Base-by-base conservation (phyloP, 2,329 filamentous ascomycete genomes). In the Claviceps purpurea region DNA sequence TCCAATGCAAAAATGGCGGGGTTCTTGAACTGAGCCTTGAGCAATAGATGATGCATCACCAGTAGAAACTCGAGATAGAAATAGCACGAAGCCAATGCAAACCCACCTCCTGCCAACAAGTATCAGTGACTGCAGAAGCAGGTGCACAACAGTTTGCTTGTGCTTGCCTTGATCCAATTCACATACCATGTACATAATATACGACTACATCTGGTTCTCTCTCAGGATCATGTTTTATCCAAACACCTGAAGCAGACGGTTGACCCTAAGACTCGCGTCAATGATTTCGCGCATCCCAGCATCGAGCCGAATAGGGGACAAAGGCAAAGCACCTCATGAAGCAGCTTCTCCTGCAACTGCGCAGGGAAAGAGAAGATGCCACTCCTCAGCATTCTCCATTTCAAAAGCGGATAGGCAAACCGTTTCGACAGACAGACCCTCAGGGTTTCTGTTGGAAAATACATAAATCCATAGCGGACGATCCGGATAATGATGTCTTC, bases 41-140 rank as follows among this genome's bases (percentile, higher is more conserved):
- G 73, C 41, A 94, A 73, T 18, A 89, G 69, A 44, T 75, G 72
- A 13, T 87, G 70, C 83, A 84, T 89, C 8, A 81, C 78, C 51
- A 91, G 70, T 2, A 94, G 73, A 58, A 91, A 93, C 61, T 94
- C 89, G 39, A 90, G 77, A 64, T 94, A 94, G 65, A 94, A 94
- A 68, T 85, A 86, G 18, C 77, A 73, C 13, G 85, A 89, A 3
- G 88, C 89, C 82, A 94, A 87, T 6, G 81, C 79, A 64, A 94
- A 93, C 0, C 89, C 89, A 22, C 89, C 89, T 16, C 85, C 82
- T 85, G 40, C 39, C 40, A 41, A 13, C 16, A 16, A 14, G 18
- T 8, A 24, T 53, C 39, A 55, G 52, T 40, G 16, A 13, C n/a
- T 24, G 10, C 47, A 38, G 30, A 34, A 41, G 18, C 40, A 22